A percentile compares a stretch with the other conserved stretches of the same genome.
phyloP scores from a whole-genome alignment of 805 yeast genomes.

The Myxozyma lipomycoides region DNA sequence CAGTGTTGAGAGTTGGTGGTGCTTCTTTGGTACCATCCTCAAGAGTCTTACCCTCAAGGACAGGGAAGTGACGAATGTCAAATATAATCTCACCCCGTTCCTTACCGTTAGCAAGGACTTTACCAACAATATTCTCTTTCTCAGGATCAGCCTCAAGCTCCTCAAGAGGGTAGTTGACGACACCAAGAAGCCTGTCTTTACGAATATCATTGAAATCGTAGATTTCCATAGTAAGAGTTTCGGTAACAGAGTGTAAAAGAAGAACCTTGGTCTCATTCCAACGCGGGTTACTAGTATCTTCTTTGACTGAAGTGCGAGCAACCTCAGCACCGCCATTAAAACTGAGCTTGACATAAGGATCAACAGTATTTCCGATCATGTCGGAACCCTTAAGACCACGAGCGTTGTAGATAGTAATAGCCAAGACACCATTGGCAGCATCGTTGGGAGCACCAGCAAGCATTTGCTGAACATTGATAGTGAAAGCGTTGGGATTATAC shows the following conservation, averaged over 20 bases:
- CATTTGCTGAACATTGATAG: conserved; percentile 85
- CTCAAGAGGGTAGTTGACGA: conserved; percentile 68
- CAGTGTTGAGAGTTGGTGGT: conserved; percentile 91
- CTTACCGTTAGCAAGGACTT: conserved; percentile 75
- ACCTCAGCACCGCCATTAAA: conserved; percentile 44
- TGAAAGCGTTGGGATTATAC: conserved; percentile 87
- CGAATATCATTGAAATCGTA: conserved; percentile 75
- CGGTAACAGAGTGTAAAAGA: conserved; percentile 69
- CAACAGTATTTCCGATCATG: conserved; percentile 70
- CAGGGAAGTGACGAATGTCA: conserved; percentile 73
- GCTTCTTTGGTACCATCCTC: conserved; percentile 82
- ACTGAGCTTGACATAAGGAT: conserved; percentile 76
- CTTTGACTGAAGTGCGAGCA: conserved; percentile 65
- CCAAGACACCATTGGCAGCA: conserved; percentile 82
- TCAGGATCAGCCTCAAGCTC: conserved; percentile 48
- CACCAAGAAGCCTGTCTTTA: conserved; percentile 76
- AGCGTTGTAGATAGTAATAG: conserved; percentile 64
- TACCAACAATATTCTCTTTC: conserved; percentile 48
- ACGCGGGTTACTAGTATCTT: conserved; percentile 65
- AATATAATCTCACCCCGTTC: conserved; percentile 71
- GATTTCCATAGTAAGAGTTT: conserved; percentile 69
- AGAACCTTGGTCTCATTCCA: conserved; percentile 80
- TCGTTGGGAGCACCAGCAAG: conserved; percentile 75
- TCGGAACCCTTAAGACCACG: conserved; percentile 64
- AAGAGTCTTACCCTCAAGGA: conserved; percentile 47